Conservation (phyloP, 306 rosid genomes). For the Cajanus cajan region DNA sequence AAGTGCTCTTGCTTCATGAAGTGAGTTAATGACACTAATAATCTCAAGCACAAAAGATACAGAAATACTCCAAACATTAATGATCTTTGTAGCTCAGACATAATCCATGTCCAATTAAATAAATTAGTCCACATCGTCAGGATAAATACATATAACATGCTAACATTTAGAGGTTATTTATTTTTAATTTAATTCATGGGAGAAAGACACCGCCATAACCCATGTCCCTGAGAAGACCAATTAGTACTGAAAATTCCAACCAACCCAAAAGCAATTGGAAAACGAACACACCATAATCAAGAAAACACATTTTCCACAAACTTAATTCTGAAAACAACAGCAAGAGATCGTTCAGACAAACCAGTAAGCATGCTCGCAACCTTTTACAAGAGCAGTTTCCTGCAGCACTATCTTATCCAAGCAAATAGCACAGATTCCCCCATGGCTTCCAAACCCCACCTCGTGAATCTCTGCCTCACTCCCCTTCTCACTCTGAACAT, state of each 20-base stretch:
- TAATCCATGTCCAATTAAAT: not conserved
- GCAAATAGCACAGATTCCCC: slow-evolving; percentile 74
- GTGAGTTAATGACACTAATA: not conserved
- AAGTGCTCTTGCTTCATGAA: no score
- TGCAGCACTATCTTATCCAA: slow-evolving; percentile 65
- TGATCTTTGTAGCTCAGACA: not conserved
- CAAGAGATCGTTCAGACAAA: slow-evolving; percentile 46
- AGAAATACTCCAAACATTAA: not conserved
- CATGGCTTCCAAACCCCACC: slow-evolving; percentile 51
- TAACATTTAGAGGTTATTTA: not conserved
- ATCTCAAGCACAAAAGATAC: not conserved
- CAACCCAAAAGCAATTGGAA: slow-evolving; percentile 15
- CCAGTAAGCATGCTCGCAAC: slow-evolving; percentile 99
- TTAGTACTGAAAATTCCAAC: slow-evolving; percentile 5
- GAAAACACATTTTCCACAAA: not conserved
- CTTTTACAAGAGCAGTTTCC: slow-evolving; percentile 86
- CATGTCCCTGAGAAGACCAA: not conserved
- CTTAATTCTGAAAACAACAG: not conserved
- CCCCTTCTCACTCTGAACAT: slow-evolving; percentile 48
- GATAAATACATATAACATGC: not conserved
- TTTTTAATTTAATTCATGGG: not conserved
- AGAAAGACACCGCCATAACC: not conserved
- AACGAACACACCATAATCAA: not conserved
- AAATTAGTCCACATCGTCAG: not conserved
- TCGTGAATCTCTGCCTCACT: slow-evolving; percentile 37